Evolutionary conservation across 495 filamentous ascomycete species (phyloP).

Genomic region (Venustampulla echinocandica): DNA sequence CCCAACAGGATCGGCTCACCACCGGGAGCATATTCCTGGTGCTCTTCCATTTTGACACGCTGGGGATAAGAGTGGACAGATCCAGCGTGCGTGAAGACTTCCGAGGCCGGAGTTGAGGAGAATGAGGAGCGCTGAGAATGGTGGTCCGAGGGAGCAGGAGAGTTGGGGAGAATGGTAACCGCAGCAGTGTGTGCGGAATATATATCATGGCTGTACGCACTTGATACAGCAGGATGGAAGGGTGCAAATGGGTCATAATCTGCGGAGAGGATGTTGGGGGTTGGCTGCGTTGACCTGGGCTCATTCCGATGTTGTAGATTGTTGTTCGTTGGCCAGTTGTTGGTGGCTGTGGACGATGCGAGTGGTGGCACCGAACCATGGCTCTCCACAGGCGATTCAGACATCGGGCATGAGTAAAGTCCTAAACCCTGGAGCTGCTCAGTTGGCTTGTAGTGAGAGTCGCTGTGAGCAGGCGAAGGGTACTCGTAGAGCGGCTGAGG

Average conservation of each 20-base stretch:
- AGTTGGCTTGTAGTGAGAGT: conserved; percentile 16
- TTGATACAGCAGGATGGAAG: conserved; percentile 31
- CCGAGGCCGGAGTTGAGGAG: conserved; percentile 33
- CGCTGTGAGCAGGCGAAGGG: conserved; percentile 24
- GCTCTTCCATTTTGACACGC: conserved; percentile 44
- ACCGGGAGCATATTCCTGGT: conserved; percentile 31
- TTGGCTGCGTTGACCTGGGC: conserved; percentile 16
- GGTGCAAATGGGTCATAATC: conserved; percentile 45
- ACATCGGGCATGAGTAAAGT: conserved; percentile 19
- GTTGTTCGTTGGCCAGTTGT: conserved; percentile 15
- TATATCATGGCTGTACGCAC: conserved; percentile 38
- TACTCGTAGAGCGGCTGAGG: conserved; percentile 23
- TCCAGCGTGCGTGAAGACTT: conserved; percentile 26
- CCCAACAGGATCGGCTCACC: conserved; percentile 37
- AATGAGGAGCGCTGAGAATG: conserved; percentile 32
- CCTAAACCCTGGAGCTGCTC: conserved; percentile 19
- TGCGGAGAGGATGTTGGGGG: conserved; percentile 39
- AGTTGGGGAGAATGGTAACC: conserved; percentile 17
- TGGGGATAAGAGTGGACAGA: conserved; percentile 31
- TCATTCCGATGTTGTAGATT: conserved; percentile 12
- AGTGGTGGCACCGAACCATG: conserved; percentile 6
- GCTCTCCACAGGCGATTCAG: conserved; percentile 15
- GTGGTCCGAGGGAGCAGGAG: conserved; percentile 20
- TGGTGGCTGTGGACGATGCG: conserved; percentile 13
- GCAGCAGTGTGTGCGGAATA: conserved; percentile 34